phyloP scores from a whole-genome alignment of 1,284 basidiomycete species.

The Boletus semigastroideus region DNA sequence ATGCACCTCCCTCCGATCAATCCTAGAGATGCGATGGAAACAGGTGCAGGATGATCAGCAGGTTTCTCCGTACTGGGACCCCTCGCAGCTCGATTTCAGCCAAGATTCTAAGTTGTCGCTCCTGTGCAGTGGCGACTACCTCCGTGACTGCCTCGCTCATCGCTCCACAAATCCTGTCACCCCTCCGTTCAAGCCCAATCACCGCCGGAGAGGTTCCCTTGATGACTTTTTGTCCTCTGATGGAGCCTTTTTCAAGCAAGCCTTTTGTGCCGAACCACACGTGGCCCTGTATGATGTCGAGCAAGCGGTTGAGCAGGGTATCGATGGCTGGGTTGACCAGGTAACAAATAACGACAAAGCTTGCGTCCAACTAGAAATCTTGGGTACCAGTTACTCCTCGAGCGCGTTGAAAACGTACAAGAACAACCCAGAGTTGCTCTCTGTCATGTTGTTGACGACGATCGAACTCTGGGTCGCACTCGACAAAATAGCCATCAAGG shows the following conservation, averaged over 20 bases:
- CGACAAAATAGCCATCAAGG: slow-evolving; percentile 37
- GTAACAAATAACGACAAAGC: slow-evolving; percentile 15
- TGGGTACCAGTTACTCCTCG: slow-evolving; percentile 31
- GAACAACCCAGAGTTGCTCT: slow-evolving; percentile 41
- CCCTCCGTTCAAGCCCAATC: slow-evolving; percentile 14
- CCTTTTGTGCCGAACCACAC: slow-evolving; percentile 13
- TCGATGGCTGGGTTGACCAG: slow-evolving; percentile 34
- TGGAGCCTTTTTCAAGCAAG: slow-evolving; percentile 16
- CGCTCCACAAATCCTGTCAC: background rate
- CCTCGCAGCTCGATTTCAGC: slow-evolving; percentile 25
- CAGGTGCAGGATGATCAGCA: slow-evolving; percentile 15
- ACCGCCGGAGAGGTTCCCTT: slow-evolving; percentile 17
- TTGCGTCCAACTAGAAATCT: slow-evolving; percentile 21
- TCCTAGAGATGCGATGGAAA: slow-evolving; percentile 18
- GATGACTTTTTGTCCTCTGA: slow-evolving; percentile 21
- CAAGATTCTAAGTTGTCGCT: slow-evolving; percentile 35
- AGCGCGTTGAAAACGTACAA: slow-evolving; percentile 31
- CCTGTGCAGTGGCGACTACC: slow-evolving; percentile 22
- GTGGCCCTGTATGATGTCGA: slow-evolving; percentile 39
- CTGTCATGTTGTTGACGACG: slow-evolving; percentile 44
- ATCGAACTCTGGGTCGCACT: slow-evolving; percentile 46
- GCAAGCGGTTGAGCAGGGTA: slow-evolving; percentile 9
- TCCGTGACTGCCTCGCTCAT: slow-evolving; percentile 19
- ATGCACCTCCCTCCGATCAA: slow-evolving; percentile 15
- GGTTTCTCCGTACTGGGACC: slow-evolving; percentile 27